Percentiles rank a stretch among this genome's conserved stretches.
Conservation (phyloP, 306 rosid genomes). For the Cucumis hystrix region DNA sequence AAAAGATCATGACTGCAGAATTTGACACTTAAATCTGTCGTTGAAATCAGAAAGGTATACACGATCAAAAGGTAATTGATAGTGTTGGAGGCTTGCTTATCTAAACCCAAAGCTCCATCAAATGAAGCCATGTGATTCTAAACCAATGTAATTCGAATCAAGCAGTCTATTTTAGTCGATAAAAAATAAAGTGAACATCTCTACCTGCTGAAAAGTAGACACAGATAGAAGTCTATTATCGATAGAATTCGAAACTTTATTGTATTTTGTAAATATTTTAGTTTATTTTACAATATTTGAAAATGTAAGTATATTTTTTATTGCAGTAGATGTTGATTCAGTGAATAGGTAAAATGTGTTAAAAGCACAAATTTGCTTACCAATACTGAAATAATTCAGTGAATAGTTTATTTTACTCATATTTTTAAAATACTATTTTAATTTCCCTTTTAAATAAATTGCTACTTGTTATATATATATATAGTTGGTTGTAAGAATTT, state of each 20-base stretch:
- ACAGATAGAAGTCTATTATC: no score
- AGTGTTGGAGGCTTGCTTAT: neutral
- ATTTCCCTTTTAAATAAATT: no score
- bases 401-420: no score
- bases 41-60: no score
- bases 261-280: no score
- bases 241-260: no score
- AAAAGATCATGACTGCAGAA: neutral
- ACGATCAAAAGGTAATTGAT: neutral
- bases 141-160: neutral
- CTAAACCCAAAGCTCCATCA: neutral
- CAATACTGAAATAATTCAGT: constrained; percentile 97
- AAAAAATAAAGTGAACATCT: neutral
- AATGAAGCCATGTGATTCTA: neutral
- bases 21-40: neutral
- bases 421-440: no score
- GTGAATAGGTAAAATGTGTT: neutral
- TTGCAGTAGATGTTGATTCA: neutral
- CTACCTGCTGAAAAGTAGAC: no score
- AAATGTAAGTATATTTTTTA: neutral
- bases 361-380: constrained; percentile 30
- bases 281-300: no score
- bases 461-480: no score
- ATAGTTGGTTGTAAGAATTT: no score
- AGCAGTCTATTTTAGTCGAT: neutral